phyloP scores from a whole-genome alignment of 148 eudicot genomes.

The Amaranthus cruentus region DNA sequence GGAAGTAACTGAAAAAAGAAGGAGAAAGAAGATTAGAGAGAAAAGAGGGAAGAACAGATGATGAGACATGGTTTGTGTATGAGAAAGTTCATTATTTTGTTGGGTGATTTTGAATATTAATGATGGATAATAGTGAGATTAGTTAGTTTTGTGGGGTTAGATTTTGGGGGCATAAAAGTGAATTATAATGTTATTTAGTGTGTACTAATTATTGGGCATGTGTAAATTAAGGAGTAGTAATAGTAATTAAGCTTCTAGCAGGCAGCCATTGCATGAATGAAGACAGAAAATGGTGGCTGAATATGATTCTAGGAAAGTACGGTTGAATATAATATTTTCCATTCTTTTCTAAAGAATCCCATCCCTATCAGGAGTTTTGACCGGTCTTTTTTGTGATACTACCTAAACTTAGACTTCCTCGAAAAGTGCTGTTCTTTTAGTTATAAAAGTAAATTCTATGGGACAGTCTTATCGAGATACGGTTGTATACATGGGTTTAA shows the following conservation, averaged over 20 bases:
- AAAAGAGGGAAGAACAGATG: background rate
- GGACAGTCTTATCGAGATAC: too few relatives aligned
- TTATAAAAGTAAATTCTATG: too few relatives aligned
- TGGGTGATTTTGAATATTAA: too few relatives aligned
- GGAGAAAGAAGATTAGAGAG: background rate
- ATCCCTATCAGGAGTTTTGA: too few relatives aligned
- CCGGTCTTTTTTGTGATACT: too few relatives aligned
- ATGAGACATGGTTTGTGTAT: slow-evolving; percentile 4
- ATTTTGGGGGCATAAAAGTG: background rate
- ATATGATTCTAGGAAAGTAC: background rate
- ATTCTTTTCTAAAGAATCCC: too few relatives aligned
- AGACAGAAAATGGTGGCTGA: background rate
- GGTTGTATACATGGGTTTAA: too few relatives aligned
- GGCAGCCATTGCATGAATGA: slow-evolving; percentile 1
- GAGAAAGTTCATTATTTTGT: too few relatives aligned
- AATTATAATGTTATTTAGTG: background rate
- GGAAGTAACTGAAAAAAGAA: background rate
- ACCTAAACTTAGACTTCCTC: too few relatives aligned
- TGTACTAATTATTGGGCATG: background rate
- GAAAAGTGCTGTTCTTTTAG: too few relatives aligned
- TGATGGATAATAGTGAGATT: background rate
- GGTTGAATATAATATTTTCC: too few relatives aligned
- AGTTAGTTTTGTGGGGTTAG: background rate
- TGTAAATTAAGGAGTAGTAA: background rate
- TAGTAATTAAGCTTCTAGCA: background rate